phyloP scores from a whole-genome alignment of 441 rosid genomes.

The Corymbia calophylla region DNA sequence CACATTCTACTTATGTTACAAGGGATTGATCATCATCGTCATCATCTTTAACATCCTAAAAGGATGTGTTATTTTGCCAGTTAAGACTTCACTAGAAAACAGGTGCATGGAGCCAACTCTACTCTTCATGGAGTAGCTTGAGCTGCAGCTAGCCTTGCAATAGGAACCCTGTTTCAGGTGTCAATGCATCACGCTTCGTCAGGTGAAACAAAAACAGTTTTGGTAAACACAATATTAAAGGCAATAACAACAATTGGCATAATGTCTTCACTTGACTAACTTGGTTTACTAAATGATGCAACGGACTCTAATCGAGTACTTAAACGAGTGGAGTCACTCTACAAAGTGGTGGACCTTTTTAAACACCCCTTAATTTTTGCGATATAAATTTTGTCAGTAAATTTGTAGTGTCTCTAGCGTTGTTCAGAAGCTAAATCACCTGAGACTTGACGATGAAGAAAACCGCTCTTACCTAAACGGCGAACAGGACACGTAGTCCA shows the following conservation, averaged over 20 bases:
- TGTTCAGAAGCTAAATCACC: neutral
- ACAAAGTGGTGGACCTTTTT: neutral
- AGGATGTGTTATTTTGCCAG: neutral
- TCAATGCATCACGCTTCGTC: neutral
- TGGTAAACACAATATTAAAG: neutral
- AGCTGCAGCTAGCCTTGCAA: conserved; percentile 99
- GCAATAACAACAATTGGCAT: neutral
- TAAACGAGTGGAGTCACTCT: neutral
- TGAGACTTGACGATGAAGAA: neutral
- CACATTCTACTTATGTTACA: neutral
- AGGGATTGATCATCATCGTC: neutral
- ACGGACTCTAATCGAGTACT: neutral
- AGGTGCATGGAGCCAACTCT: neutral
- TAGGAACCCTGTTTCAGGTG: conserved; percentile 58
- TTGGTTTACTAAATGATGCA: neutral
- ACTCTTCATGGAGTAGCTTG: conserved; percentile 53
- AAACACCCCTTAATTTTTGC: neutral
- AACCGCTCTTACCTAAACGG: conserved; percentile 69
- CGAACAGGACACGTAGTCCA: conserved; percentile 93
- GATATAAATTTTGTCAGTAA: no score
- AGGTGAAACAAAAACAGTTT: accelerated
- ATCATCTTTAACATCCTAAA: neutral
- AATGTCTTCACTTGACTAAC: neutral
- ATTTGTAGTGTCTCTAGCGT: neutral
- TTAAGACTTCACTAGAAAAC: neutral